phyloP scores from a whole-genome alignment of 148 eudicot genomes.

The Nepenthes gracilis region DNA sequence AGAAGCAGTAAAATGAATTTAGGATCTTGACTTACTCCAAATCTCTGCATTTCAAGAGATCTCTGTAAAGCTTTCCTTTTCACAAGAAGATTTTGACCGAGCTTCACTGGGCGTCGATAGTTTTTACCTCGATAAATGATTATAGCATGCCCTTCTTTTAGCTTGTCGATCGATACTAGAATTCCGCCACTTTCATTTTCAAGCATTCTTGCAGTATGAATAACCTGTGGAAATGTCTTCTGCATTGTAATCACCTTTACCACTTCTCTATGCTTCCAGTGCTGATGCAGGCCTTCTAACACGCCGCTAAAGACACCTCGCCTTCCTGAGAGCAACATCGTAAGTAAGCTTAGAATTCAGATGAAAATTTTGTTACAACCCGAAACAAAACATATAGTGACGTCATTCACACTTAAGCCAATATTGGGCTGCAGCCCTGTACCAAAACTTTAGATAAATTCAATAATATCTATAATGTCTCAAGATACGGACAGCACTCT shows the following conservation, averaged over 20 bases:
- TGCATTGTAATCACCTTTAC: conserved; percentile 89
- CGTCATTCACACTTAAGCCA: no score
- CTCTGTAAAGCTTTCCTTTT: conserved; percentile 74
- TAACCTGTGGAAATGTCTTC: conserved; percentile 38
- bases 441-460: no score
- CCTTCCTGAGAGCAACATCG: conserved; percentile 48
- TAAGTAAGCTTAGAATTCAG: not conserved
- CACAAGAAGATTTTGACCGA: conserved; percentile 46
- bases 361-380: not conserved
- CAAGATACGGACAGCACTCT: no score
- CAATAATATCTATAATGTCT: no score
- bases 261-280: conserved; percentile 92
- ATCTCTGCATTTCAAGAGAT: conserved; percentile 79
- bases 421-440: no score
- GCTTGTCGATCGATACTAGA: conserved; percentile 62
- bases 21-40: conserved; percentile 54
- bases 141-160: conserved; percentile 84
- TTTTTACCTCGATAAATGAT: conserved; percentile 86
- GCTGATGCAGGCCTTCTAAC: conserved; percentile 88
- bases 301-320: conserved; percentile 92
- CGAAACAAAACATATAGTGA: not conserved
- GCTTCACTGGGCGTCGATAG: conserved; percentile 53
- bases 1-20: not conserved
- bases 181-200: conserved; percentile 75
- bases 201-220: conserved; percentile 56